Percentiles rank a stretch among this genome's conserved stretches.
phyloP scores from a whole-genome alignment of 2,329 filamentous ascomycete species.

The Fusarium buxicola region DNA sequence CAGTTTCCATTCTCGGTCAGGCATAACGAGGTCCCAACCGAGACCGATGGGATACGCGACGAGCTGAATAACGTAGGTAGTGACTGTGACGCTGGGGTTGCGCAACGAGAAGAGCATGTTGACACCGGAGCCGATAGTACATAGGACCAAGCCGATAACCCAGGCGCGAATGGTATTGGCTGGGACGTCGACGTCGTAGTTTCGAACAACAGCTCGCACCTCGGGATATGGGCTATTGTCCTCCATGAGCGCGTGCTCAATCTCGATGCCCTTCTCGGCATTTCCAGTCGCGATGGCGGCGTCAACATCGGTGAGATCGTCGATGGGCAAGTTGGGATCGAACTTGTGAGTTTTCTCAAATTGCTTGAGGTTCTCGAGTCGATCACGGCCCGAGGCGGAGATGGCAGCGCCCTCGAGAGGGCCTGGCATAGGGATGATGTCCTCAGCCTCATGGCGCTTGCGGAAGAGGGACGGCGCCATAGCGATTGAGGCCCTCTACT shows the following conservation, averaged over 20 bases:
- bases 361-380: slow-evolving; percentile 62
- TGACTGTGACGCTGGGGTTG: slow-evolving; percentile 69
- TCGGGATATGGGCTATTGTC: slow-evolving; percentile 77
- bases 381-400: slow-evolving; percentile 55
- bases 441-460: slow-evolving; percentile 59
- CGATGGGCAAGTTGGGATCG: slow-evolving; percentile 74
- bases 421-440: slow-evolving; percentile 57
- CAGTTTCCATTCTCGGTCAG: slow-evolving; percentile 62
- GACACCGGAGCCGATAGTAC: slow-evolving; percentile 70
- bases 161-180: slow-evolving; percentile 74
- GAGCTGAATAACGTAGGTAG: slow-evolving; percentile 72
- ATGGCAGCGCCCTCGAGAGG: slow-evolving; percentile 54
- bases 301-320: slow-evolving; percentile 70
- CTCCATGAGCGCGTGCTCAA: slow-evolving; percentile 69
- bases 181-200: slow-evolving; percentile 73
- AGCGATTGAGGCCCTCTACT: slow-evolving; percentile 27
- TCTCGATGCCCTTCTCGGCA: slow-evolving; percentile 65
- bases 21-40: slow-evolving; percentile 66
- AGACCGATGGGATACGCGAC: slow-evolving; percentile 70
- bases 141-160: slow-evolving; percentile 70
- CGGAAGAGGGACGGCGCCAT: slow-evolving; percentile 56
- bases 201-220: slow-evolving; percentile 73
- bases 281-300: slow-evolving; percentile 66
- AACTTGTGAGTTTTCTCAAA: slow-evolving; percentile 71
- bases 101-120: slow-evolving; percentile 72